Conservation (phyloP, 441 rosid genomes). For the Populus hybrid region DNA sequence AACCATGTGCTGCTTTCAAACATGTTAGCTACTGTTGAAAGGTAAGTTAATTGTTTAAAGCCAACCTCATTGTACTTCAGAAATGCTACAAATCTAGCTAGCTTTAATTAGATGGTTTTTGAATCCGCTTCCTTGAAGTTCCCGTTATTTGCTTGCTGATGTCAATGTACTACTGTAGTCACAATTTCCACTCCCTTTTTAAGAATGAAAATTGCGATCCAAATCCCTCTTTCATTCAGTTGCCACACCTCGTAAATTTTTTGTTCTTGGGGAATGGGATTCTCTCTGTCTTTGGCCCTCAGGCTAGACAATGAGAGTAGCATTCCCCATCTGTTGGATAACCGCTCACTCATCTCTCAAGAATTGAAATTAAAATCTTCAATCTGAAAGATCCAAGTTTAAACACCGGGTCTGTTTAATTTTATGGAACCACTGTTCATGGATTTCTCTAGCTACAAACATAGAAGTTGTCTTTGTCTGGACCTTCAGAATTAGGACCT, state of each 20-base stretch:
- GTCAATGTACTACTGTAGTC: not conserved
- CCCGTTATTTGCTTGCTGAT: not conserved
- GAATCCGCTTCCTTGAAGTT: not conserved
- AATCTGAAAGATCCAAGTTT: not conserved
- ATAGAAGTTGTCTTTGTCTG: not conserved
- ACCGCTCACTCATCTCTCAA: not conserved
- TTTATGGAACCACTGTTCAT: not conserved
- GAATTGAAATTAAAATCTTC: not conserved
- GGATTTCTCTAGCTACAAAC: not conserved
- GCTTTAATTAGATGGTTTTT: not conserved
- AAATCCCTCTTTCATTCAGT: not conserved
- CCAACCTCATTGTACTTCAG: not conserved
- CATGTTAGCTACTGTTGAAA: constrained; percentile 69
- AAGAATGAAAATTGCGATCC: not conserved
- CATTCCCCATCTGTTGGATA: not conserved
- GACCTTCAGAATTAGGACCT: not conserved
- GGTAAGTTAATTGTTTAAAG: constrained; percentile 31
- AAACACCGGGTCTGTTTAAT: not conserved
- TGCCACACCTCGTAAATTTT: not conserved
- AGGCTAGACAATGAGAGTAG: not conserved
- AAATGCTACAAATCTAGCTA: too few relatives aligned
- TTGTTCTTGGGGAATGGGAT: not conserved
- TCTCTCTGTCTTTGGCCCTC: not conserved
- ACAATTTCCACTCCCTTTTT: not conserved
- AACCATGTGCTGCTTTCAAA: constrained; percentile 85